A percentile compares a stretch with the other conserved stretches of the same genome.
phyloP scores from a whole-genome alignment of 208 protist species.

The Trypanosoma avium region DNA sequence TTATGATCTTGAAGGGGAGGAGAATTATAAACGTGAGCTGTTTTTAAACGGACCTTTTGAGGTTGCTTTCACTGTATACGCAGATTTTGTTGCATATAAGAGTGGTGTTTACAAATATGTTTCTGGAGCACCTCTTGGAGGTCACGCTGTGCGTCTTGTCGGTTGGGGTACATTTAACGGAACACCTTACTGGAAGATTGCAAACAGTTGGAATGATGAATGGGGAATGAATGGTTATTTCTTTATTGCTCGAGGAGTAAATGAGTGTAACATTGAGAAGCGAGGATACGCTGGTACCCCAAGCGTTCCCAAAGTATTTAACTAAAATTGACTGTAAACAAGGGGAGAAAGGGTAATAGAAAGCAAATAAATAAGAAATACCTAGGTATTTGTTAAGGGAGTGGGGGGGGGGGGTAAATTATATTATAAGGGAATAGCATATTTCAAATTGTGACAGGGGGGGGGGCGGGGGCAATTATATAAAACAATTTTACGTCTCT shows the following conservation, averaged over 20 bases:
- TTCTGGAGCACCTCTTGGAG: constrained; percentile 59
- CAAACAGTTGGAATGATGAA: constrained; percentile 87
- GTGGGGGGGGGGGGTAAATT: no score
- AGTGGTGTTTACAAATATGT: constrained; percentile 89
- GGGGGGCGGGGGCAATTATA: no score
- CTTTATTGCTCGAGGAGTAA: constrained; percentile 60
- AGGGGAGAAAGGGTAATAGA: no score
- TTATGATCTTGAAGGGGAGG: constrained; percentile 56
- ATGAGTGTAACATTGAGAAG: constrained; percentile 85
- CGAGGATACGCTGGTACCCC: constrained; percentile 53
- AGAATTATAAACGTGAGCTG: constrained; percentile 81
- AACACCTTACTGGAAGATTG: constrained; percentile 87
- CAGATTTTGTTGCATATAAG: constrained; percentile 90
- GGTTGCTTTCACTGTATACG: constrained; percentile 88
- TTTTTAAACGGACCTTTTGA: constrained; percentile 87
- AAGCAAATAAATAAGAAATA: no score
- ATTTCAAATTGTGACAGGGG: no score
- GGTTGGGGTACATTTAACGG: constrained; percentile 84
- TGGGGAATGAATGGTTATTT: constrained; percentile 92
- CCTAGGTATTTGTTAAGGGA: no score
- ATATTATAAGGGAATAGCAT: no score
- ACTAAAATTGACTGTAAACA: no score
- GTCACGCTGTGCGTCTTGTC: constrained; percentile 86
- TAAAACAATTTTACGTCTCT: no score
- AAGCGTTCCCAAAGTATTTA: no score